These are phyloP conservation scores for Ceratocystis ficicola DNA, from an alignment of 2,329 filamentous ascomycete genomes.

Conservation along the genomic window DNA sequence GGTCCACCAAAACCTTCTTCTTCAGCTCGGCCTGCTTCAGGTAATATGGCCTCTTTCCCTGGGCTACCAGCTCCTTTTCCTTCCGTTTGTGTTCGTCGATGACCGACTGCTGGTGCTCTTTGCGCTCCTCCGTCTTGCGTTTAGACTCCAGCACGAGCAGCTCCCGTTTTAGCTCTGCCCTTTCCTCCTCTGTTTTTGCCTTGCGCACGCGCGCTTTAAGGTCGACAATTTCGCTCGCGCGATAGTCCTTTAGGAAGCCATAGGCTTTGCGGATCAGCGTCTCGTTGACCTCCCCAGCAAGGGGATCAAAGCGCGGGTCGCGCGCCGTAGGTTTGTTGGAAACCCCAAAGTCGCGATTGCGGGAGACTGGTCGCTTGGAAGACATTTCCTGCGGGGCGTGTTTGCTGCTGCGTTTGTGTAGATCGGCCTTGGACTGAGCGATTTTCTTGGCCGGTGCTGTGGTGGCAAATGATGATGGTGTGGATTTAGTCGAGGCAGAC, in stretches of 20 bases:
- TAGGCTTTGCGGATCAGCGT: slow-evolving; percentile 59
- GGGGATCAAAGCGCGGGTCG: slow-evolving; percentile 78
- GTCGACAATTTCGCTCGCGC: slow-evolving; percentile 66
- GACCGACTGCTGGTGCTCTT: slow-evolving; percentile 58
- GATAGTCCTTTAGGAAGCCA: slow-evolving; percentile 77
- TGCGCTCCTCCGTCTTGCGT: slow-evolving; percentile 56
- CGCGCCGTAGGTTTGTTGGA: slow-evolving; percentile 48
- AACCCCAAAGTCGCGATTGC: slow-evolving; percentile 55
- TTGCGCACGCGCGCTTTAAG: slow-evolving; percentile 55
- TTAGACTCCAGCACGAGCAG: slow-evolving; percentile 69
- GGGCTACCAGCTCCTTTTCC: slow-evolving; percentile 72
- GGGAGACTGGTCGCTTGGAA: slow-evolving; percentile 70
- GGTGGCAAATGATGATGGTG: slow-evolving; percentile 23
- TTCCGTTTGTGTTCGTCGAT: slow-evolving; percentile 62
- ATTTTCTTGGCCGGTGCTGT: slow-evolving; percentile 31
- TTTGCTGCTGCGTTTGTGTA: slow-evolving; percentile 42
- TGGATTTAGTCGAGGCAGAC: slow-evolving; percentile 24
- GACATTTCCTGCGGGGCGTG: slow-evolving; percentile 78
- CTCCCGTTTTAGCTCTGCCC: slow-evolving; percentile 58
- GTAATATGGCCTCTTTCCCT: slow-evolving; percentile 89
- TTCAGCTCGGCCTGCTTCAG: slow-evolving; percentile 87
- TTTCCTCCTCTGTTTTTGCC: slow-evolving; percentile 51
- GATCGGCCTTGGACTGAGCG: slow-evolving; percentile 27
- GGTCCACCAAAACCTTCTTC: slow-evolving; percentile 66
- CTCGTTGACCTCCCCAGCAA: slow-evolving; percentile 42